Evolutionary conservation across 2,329 filamentous ascomycete species (phyloP), one percentile per base, ranked within the genome.

Genomic region (Neofusicoccum sp.): DNA sequence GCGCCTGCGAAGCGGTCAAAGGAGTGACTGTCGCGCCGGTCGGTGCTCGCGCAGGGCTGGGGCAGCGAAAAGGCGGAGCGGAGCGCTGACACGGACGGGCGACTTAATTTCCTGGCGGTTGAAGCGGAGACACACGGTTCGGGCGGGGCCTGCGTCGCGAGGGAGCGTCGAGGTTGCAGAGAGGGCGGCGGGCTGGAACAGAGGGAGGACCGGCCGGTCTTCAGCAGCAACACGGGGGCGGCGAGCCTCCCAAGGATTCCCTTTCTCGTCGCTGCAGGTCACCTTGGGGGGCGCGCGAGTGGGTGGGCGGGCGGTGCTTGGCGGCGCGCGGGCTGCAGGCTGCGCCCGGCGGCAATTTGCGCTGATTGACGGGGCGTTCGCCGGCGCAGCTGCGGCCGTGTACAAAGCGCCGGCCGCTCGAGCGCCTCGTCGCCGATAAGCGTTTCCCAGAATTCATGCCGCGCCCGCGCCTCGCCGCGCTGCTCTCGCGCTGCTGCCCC

Each of bases 21-120:
- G 54, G 54, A 58, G 54, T 58, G 54, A 58, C 54, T 31, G 39
- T 58, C 41, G 54, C 54, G 54, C 50, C 50, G 50, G 50, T 43
- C 43, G 28, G 50, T 56, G 41, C 54, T 58, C 54, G 54, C 54
- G 54, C 54, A 58, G 22, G 39, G 54, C 54, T 58, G 54, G 54
- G 54, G 54, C 54, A 45, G 54, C 36, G 54, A 58, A 58, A 58
- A 58, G 54, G 54, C 54, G 54, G 54, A 58, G 54, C 39, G 54
- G 54, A 58, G 39, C 41, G 54, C 28, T 22, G 54, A 58, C 54
- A 45, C 52, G 54, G 54, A 31, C 54, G 39, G 16, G 36, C 34
- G 54, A 36, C 44, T 58, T 58, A 58, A 58, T 58, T 39, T 54
- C 29, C 39, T 29, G 52, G 39, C n/a, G 54, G 36, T 16, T 22